Base-by-base conservation (phyloP, 2,329 filamentous ascomycete genomes). In the Sporothrix mexicana region DNA sequence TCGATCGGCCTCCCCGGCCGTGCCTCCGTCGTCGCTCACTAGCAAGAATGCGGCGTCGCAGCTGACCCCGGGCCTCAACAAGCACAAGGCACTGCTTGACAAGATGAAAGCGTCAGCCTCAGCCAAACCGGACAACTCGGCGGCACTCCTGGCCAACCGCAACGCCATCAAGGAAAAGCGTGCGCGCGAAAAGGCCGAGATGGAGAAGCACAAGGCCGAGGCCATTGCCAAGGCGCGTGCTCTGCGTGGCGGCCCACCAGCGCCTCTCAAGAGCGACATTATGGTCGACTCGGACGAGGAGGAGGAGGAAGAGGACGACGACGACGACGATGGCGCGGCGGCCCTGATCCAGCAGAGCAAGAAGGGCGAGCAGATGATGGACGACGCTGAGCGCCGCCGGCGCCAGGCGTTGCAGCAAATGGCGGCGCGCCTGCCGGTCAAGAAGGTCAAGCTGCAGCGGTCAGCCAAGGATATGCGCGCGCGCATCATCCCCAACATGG, bases 391-490 rank as follows among this genome's bases (percentile, higher is more conserved):
- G 72, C 81, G 80, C 3, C 82, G 83, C n/a, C 81, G 83, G 70
- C 82, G 86, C 41, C 79, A 90, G 76, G 87, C 84, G 57, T 81
- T 88, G 75, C 85, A 89, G 78, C 85, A 87, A 68, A 72, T 76
- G 73, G 55, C 72, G 17, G 71, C 74, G 55, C 88, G 88, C 59
- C 90, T 90, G 15, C 95, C 95, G 0, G 90, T 97, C 72, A 95
- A 94, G 82, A 97, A 98, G 83, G 85, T 89, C 76, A 93, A 93
- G 80, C 88, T 94, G 69, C 86, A 91, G 75, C 90, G 95, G 68
- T 95, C 94, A 17, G 90, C 92, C 62, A 97, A 97, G 81, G 96
- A 99, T 82, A 95, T 98, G 90, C 92, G 95, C 77, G 95, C 96
- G 75, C 92, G 96, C 75, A 86, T 99, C 74, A 92, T 95, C 45